These are phyloP conservation scores for Allantophomopsis lycopodina DNA, from an alignment of 2,329 filamentous ascomycete genomes.

Conservation along the genomic window DNA sequence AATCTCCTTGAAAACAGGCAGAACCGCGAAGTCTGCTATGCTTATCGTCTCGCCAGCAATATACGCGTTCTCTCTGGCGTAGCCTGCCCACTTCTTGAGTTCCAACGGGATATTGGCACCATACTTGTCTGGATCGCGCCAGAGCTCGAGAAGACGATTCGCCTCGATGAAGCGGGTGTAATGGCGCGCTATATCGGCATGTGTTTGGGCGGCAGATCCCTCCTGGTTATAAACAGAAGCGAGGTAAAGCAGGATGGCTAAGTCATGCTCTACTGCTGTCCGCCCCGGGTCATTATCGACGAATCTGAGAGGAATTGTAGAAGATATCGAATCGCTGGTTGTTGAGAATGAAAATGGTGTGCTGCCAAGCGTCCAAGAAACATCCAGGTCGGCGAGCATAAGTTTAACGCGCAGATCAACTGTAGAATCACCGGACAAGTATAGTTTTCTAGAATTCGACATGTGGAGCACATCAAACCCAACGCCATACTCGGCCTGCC, in stretches of 20 bases:
- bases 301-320: slow-evolving; percentile 28
- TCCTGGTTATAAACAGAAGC: slow-evolving; percentile 33
- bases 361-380: slow-evolving; percentile 21
- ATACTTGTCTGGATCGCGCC: slow-evolving; percentile 9
- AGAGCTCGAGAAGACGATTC: slow-evolving; percentile 8
- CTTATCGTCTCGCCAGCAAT: slow-evolving; percentile 27
- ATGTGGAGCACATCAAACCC: slow-evolving; percentile 79
- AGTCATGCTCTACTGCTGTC: slow-evolving; percentile 32
- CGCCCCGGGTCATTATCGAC: slow-evolving; percentile 36
- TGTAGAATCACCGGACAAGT: slow-evolving; percentile 30
- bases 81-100: slow-evolving; percentile 12
- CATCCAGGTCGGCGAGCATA: slow-evolving; percentile 32
- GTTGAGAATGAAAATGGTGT: slow-evolving; percentile 16
- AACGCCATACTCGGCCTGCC: slow-evolving; percentile 59
- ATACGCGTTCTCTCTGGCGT: slow-evolving; percentile 18
- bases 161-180: slow-evolving; percentile 13
- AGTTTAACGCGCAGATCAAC: slow-evolving; percentile 34
- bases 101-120: slow-evolving; percentile 13
- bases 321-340: slow-evolving; percentile 4
- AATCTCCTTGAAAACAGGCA: slow-evolving; percentile 38
- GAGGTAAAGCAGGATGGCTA: slow-evolving; percentile 45
- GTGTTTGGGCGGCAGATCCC: slow-evolving; percentile 2
- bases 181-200: slow-evolving; percentile 8
- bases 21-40: slow-evolving; percentile 41
- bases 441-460: slow-evolving; percentile 23